Base-by-base conservation (phyloP, 2,329 filamentous ascomycete genomes). In the Phaeosphaeria sp. region DNA sequence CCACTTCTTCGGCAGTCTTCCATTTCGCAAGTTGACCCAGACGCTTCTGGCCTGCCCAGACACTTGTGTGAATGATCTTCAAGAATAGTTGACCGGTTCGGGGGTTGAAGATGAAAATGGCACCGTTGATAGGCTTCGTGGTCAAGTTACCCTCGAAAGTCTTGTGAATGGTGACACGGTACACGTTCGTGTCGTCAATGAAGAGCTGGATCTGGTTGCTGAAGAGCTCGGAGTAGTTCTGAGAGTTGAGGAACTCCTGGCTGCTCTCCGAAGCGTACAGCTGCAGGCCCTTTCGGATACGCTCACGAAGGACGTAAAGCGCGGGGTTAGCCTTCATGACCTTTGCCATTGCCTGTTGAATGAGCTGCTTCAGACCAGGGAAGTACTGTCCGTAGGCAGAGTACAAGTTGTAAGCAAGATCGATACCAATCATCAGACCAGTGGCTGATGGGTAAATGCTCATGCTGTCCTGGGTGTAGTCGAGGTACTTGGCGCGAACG, bases 71-170 rank as follows among this genome's bases (percentile, higher is more conserved):
- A 66, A 99, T 99, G 69, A 99, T 98, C 85, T 99, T 99, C 74
- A 99, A 80, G 87, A 99, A 99, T 40, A 99, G 81, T 74, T 99
- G 95, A 50, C 95, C 95, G 51, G 95, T 99, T 57, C 94, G 88
- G n/a, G 96, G 95, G 77, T 99, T 99, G 87, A 99, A 98, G 75
- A 99, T 99, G 83, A 99, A 99, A 76, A 99, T 98, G 46, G 96
- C 95, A 75, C 95, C 95, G 77, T 99, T 99, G 84, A 99, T 99
- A 3, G 95, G 95, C 80, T 99, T 99, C 1, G 95, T 99, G 0
- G 95, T 99, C 86, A 99, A 83, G 76, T 99, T 99, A 70, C 95
- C 95, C 79, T 99, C 95, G 63, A 99, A 99, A 0, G 95, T 99
- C 87, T 99, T 99, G 84, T 99, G 95, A 63, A 99, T 99, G 0